Conservation (phyloP, 2,329 filamentous ascomycete genomes). For the Iodosphaeria phyllophila region DNA sequence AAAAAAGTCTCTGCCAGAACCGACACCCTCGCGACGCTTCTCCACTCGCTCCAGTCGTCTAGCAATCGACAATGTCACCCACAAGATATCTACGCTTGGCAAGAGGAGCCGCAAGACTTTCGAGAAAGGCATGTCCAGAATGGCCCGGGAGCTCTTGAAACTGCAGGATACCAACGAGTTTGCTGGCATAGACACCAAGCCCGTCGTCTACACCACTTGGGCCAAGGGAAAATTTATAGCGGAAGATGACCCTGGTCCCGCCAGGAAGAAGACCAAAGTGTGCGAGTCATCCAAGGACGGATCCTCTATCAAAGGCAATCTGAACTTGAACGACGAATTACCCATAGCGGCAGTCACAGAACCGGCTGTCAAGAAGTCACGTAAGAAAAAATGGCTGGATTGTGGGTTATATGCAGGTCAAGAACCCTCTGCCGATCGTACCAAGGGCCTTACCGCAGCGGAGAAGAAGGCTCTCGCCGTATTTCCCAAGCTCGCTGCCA, state of each 20-base stretch:
- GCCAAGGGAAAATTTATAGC: slow-evolving; percentile 44
- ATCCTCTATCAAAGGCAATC: too few species aligned
- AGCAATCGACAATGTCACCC: slow-evolving; percentile 23
- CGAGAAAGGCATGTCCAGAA: slow-evolving; percentile 25
- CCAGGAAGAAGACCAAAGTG: slow-evolving; percentile 16
- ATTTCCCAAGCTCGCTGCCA: slow-evolving; percentile 26
- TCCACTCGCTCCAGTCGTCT: slow-evolving; percentile 24
- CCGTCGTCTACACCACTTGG: slow-evolving; percentile 41
- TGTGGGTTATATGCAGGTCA: slow-evolving; percentile 84
- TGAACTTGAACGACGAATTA: too few species aligned
- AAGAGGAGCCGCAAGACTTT: slow-evolving; percentile 40
- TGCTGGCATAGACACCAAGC: slow-evolving; percentile 35
- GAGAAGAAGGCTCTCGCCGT: slow-evolving; percentile 33
- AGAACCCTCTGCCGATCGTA: slow-evolving; percentile 28
- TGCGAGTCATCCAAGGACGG: slow-evolving; percentile 15
- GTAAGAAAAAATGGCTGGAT: slow-evolving; percentile 56
- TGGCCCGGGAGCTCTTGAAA: slow-evolving; percentile 37
- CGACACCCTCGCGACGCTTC: slow-evolving; percentile 16
- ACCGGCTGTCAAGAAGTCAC: slow-evolving; percentile 21
- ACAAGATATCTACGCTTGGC: slow-evolving; percentile 32
- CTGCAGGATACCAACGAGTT: slow-evolving; percentile 46
- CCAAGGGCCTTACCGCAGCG: slow-evolving; percentile 25
- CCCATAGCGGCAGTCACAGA: slow-evolving; percentile 14
- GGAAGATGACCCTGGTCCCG: slow-evolving; percentile 17
- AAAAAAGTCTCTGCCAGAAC: slow-evolving; percentile 10